Evolutionary conservation across 768 basidiomycete genomes (phyloP).

Genomic region (Melanogaster broomeanus): DNA sequence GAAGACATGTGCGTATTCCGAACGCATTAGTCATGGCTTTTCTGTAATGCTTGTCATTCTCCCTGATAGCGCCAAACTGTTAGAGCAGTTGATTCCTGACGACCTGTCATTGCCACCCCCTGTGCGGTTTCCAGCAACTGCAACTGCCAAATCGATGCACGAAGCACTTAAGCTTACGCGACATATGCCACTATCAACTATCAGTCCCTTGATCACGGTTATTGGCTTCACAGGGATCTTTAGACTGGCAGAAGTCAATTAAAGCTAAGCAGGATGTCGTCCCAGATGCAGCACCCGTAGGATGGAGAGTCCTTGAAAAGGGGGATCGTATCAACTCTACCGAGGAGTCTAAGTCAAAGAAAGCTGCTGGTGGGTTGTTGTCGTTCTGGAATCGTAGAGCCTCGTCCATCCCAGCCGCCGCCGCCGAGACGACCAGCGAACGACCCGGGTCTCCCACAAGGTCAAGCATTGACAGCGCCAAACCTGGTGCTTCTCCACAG

Average conservation of each 20-base stretch:
- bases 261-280: conserved; percentile 51
- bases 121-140: conserved; percentile 54
- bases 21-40: background rate
- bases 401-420: conserved; percentile 21
- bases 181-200: conserved; percentile 50
- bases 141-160: conserved; percentile 56
- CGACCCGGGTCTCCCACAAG: conserved; percentile 25
- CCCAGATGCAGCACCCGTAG: conserved; percentile 58
- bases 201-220: conserved; percentile 73
- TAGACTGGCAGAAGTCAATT: conserved; percentile 73
- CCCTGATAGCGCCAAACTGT: conserved; percentile 39
- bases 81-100: conserved; percentile 49
- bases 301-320: conserved; percentile 72
- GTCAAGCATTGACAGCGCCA: conserved; percentile 32
- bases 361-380: conserved; percentile 55
- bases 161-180: conserved; percentile 67
- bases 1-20: conserved; percentile 56
- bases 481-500: conserved; percentile 7
- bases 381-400: conserved; percentile 67
- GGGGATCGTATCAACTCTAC: conserved; percentile 33
- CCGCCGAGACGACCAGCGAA: conserved; percentile 21
- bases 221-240: conserved; percentile 68
- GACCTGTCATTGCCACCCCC: conserved; percentile 51
- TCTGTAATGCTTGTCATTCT: conserved; percentile 2
- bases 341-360: conserved; percentile 49